Evolutionary conservation across 108 stramenopile species (phyloP).

Genomic region (Pelagomonas calceolata): DNA sequence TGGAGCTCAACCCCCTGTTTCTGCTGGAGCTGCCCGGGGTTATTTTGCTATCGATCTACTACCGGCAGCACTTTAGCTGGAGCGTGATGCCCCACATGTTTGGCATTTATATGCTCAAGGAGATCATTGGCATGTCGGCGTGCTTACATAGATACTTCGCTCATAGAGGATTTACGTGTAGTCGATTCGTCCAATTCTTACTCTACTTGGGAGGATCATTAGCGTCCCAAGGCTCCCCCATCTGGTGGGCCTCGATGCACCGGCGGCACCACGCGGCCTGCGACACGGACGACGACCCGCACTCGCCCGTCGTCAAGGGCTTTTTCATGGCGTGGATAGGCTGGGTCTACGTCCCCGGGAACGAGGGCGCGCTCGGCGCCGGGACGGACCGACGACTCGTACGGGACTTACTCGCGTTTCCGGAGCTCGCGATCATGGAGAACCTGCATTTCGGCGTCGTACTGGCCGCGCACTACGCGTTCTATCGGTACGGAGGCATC

Average conservation of each 20-base stretch:
- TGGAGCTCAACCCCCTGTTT: neutral
- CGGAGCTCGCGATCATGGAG: neutral
- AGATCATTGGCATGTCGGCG: conserved; percentile 42
- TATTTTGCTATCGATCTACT: neutral
- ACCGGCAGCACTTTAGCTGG: neutral
- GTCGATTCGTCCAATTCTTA: conserved; percentile 23
- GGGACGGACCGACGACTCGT: conserved; percentile 38
- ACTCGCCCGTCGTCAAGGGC: conserved; percentile 23
- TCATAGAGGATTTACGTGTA: conserved; percentile 43
- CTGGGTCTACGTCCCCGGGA: conserved; percentile 22
- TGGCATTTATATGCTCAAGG: conserved; percentile 4
- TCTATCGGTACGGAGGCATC: neutral
- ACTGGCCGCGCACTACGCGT: neutral
- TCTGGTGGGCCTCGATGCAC: conserved; percentile 59
- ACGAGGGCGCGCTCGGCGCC: conserved; percentile 33
- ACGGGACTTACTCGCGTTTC: neutral
- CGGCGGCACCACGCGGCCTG: conserved; percentile 41
- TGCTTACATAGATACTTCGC: conserved; percentile 52
- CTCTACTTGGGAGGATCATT: conserved; percentile 36
- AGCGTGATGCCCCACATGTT: conserved; percentile 3
- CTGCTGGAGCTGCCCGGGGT: neutral
- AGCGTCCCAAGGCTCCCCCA: conserved; percentile 48
- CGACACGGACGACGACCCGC: conserved; percentile 34
- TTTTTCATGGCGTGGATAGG: neutral
- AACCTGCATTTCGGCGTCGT: neutral